Evolutionary conservation across 306 rosid genomes (phyloP), one percentile per base, ranked within the genome.

Genomic region (Rubus idaeus): DNA sequence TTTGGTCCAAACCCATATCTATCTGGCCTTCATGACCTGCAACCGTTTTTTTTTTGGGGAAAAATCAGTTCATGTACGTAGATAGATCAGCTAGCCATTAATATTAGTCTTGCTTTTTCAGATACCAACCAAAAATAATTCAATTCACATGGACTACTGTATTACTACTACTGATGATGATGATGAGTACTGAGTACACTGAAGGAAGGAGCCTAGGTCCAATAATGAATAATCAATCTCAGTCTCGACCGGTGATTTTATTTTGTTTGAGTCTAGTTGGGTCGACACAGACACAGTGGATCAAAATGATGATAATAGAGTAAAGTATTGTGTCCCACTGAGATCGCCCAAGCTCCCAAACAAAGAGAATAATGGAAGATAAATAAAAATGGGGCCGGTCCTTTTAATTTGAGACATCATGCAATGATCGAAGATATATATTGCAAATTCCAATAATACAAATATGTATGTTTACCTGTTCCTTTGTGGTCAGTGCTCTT

Each of bases 401-500:
- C 10, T 64, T 8, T 7, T n/a, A 39, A 10, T 16, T 7, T 4
- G 10, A 37, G 47, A 64, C 39, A 39, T 64, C 47, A 18, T 26
- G 18, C 67, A 12, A 12, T 10, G 26, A 61, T 23, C 26, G 26
- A 23, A 23, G 26, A 51, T 51, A 17, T 51, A 58, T 58, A 23
- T 6, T 62, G 18, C 76, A 83, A 77, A 77, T 69, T 71, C 77
- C 74, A 80, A 75, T 86, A 23, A 23, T 23, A 23, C 26, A 23
- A 23, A 23, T 23, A 23, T 23, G 26, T 23, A 23, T 65, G 39
- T 39, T 65, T 93, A 91, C 97, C 98, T 83, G 90, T 65, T 60
- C 84, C 84, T 80, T 86, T 93, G 82, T 58, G 55, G 80, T 82
- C 97, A 77, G 97, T 90, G 88, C 91, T 86, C 93, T 90, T 93